Percentiles rank a stretch among this genome's conserved stretches.
Evolutionary conservation across 2,329 filamentous ascomycete species (phyloP).

Genomic region (Pseudophaeomoniella oleicola): DNA sequence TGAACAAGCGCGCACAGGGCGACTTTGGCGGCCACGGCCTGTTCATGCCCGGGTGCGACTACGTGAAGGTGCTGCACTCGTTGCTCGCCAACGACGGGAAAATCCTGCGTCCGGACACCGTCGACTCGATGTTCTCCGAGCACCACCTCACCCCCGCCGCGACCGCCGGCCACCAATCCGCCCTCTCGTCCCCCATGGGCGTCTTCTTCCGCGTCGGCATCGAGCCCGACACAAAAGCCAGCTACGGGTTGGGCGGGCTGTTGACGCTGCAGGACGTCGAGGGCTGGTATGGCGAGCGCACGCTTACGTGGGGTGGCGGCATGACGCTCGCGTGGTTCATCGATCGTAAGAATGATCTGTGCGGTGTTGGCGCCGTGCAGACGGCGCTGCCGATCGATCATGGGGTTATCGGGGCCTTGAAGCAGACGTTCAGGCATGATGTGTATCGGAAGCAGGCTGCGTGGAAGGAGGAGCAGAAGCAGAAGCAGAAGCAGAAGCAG

Average conservation of each 20-base stretch:
- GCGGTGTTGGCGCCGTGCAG: conserved; percentile 27
- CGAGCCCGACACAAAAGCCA: conserved; percentile 17
- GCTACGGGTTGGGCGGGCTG: conserved; percentile 27
- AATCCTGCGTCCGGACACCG: conserved; percentile 9
- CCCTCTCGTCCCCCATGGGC: conserved; percentile 18
- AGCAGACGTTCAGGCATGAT: conserved; percentile 27
- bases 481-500: too few species aligned
- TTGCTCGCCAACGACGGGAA: conserved; percentile 15
- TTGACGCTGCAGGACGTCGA: conserved; percentile 26
- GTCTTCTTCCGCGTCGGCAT: conserved; percentile 22
- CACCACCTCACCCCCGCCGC: conserved; percentile 16
- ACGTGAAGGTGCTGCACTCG: conserved; percentile 14
- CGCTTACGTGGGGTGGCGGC: conserved; percentile 33
- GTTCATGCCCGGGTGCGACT: conserved; percentile 17
- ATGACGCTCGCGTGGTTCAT: conserved; percentile 34
- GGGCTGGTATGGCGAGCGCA: conserved; percentile 28
- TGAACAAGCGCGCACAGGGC: conserved; percentile 13
- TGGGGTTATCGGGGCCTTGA: conserved; percentile 16
- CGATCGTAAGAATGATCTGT: conserved; percentile 32
- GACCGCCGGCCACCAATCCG: conserved; percentile 12
- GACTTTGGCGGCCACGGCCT: conserved; percentile 26
- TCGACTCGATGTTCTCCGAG: conserved; percentile 15
- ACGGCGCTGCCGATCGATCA: conserved; percentile 21
- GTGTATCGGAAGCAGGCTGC: conserved; percentile 24
- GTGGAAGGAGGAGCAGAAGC: conserved; percentile 17